Conservation (phyloP, 768 basidiomycete genomes). For the Mycena amicta region DNA sequence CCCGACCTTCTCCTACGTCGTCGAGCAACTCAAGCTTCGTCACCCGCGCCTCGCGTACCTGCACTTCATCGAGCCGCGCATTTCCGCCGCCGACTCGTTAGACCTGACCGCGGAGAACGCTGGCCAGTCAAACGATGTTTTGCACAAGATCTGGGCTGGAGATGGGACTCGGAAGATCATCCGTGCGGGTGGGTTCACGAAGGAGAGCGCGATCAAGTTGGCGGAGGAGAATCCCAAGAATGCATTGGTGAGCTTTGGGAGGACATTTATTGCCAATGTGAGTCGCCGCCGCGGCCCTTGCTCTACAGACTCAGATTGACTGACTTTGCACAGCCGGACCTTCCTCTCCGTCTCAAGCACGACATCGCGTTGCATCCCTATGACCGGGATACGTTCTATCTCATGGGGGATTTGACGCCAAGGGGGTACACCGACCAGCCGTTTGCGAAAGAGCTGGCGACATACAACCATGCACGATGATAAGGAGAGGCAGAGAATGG, state of each 20-base stretch:
- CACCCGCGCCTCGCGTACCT: constrained; percentile 41
- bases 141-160: constrained; percentile 35
- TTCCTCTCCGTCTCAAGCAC: constrained; percentile 29
- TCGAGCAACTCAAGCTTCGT: constrained; percentile 25
- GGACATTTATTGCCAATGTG: constrained; percentile 8
- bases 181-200: constrained; percentile 31
- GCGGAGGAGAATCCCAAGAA: constrained; percentile 23
- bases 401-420: constrained; percentile 16
- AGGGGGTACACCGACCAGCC: constrained; percentile 37
- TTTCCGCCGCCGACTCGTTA: constrained; percentile 20
- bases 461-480: too few species aligned
- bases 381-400: constrained; percentile 33
- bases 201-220: constrained; percentile 28
- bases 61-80: constrained; percentile 35
- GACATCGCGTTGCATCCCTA: constrained; percentile 31
- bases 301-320: not conserved
- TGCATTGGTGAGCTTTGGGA: constrained; percentile 6
- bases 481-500: too few species aligned
- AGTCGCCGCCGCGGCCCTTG: constrained; percentile 1
- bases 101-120: constrained; percentile 3
- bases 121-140: constrained; percentile 29
- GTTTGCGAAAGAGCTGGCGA: constrained; percentile 12
- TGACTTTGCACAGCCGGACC: constrained; percentile 31
- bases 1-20: constrained; percentile 35
- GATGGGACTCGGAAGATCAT: constrained; percentile 24